Evolutionary conservation across 164 flowering plant genomes (phyloP), one percentile per base, ranked within the genome.

Genomic region (Warburgia ugandensis): DNA sequence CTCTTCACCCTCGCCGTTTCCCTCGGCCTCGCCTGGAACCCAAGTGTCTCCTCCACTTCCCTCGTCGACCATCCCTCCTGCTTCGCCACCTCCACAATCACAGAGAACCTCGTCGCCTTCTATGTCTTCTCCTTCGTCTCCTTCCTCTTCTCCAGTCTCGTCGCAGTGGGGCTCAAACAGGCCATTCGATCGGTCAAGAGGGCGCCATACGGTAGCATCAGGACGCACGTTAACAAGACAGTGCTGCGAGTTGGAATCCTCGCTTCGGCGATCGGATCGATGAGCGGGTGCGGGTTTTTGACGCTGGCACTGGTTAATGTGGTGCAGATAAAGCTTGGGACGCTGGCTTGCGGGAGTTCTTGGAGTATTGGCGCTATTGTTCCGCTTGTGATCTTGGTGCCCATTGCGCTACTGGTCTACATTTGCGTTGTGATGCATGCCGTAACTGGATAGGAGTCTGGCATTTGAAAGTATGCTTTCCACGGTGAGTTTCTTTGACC

Each of bases 71-170:
- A 63, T 46, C 29, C 69, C 26, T 21, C 31, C 6, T 83, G 82
- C 74, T 6, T 53, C 10, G 73, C 92, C 40, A 43, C 58, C 2
- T 0, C 47, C 10, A 16, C 59, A 6, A 20, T 44, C 28, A 76
- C 77, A 29, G 77, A 86, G 53, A 22, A 59, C 38, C 67, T 87
- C 29, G 59, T 92, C 22, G 22, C 85, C 45, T 77, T 62, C 75
- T 94, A 88, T 35, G 94, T 88, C 13, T 85, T 73, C 78, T 78
- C 96, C 54, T 86, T 92, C 78, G 64, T 77, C 58, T 86, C 71
- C 52, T 88, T 92, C 70, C 89, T 92, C 58, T 88, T 88, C 78
- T 92, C 96, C 54, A 81, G 81, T 68, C 79, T 92, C 59, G 46
- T 88, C 20, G 91, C 99, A 6, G 42, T 65, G 19, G 77, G 74